These are phyloP conservation scores for Tetratostichococcus sp. DNA, from an alignment of 139 green algal genomes.

Conservation along the genomic window DNA sequence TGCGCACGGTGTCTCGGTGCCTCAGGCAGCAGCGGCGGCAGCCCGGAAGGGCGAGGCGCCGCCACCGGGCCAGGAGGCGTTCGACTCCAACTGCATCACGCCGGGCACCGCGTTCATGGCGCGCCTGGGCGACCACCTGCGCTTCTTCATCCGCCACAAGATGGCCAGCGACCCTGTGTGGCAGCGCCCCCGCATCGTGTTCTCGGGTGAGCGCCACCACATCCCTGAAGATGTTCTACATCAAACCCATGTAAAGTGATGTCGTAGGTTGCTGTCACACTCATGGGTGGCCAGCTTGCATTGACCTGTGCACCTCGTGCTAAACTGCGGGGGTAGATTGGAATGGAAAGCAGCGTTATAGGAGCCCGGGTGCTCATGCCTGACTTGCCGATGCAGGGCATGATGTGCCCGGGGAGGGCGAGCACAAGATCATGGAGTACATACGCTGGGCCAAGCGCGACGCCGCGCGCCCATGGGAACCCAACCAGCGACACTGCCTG, in stretches of 20 bases:
- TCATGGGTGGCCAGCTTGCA: no score
- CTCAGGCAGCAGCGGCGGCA: slow-evolving; percentile 41
- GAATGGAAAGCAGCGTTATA: no score
- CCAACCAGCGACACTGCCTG: slow-evolving; percentile 86
- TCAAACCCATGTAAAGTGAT: no score
- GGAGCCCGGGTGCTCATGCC: no score
- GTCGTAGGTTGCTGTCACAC: no score
- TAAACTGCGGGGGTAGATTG: no score
- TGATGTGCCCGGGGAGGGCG: slow-evolving; percentile 90
- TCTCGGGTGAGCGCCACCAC: slow-evolving; percentile 50
- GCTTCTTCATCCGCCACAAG: slow-evolving; percentile 85
- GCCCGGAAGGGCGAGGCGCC: slow-evolving; percentile 47
- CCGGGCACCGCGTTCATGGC: slow-evolving; percentile 77
- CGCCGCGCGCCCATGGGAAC: slow-evolving; percentile 27
- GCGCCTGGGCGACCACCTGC: slow-evolving; percentile 67
- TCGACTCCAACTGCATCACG: slow-evolving; percentile 95
- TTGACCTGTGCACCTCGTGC: no score
- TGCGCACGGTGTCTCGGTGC: no score
- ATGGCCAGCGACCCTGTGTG: slow-evolving; percentile 79
- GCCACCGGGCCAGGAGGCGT: slow-evolving; percentile 43
- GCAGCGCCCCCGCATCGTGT: slow-evolving; percentile 72
- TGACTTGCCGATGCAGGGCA: slow-evolving; percentile 46
- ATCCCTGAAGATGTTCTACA: no score
- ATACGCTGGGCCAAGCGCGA: slow-evolving; percentile 67
- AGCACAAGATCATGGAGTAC: slow-evolving; percentile 99